Evolutionary conservation across 257 asterid genomes (phyloP), one percentile per base, ranked within the genome.

Genomic region (Perilla frutescens): DNA sequence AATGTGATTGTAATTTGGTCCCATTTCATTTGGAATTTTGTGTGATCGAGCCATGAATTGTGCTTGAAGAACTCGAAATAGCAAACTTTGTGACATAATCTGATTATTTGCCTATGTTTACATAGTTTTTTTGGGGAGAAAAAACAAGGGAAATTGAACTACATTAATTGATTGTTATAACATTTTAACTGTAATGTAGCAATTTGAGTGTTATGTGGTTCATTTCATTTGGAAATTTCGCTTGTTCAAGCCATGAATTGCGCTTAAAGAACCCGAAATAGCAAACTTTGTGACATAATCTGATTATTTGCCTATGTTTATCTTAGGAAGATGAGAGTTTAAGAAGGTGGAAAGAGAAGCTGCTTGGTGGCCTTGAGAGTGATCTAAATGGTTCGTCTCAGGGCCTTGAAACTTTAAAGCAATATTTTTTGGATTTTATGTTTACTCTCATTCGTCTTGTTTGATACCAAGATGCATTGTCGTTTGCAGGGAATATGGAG

Each of bases 281-380:
- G 53, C 26, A 29, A 34, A 34, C 11, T n/a, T n/a, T 14, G 40
- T 15, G 8, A 8, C 41, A 3, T 32, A 49, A 29, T 56, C 15
- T 60, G 39, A 59, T 20, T 69, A n/a, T 54, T 51, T 39, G 26
- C 14, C 43, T 62, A 32, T 48, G 13, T 8, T 71, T 51, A 2
- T 60, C 66, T 44, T 75, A 88, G 94, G 96, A 90, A 76, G 96
- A 89, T 77, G 96, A 87, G 78, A 89, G 93, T 79, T 82, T 89
- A 65, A 84, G 89, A 62, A 90, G 90, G 83, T 90, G 96, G 96
- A 90, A 90, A 80, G 95, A 86, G 82, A 85, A 88, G 85, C 89
- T 90, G 48, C 96, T 90, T 39, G 96, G 96, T 63, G 85, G 96
- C 79, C 75, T 90, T 45, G 96, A 90, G 78, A 90, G 85, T 14